Conservation (phyloP, 75 land plant genomes). For the Pinus albicaulis region DNA sequence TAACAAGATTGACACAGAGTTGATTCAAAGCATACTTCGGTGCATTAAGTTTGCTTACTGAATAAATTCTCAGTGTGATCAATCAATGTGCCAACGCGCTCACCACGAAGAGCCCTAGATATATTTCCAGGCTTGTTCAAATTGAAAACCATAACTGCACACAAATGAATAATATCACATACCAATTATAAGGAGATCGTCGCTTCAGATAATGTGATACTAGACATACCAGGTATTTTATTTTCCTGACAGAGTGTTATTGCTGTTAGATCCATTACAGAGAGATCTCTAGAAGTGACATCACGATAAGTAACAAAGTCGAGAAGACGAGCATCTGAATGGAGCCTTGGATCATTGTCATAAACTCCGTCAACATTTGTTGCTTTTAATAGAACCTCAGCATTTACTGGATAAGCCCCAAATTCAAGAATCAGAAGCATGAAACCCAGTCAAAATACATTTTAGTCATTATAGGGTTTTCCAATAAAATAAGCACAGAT, state of each 20-base stretch:
- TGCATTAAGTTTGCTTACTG: not conserved
- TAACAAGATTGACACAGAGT: not conserved
- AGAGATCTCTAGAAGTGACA: slow-evolving; percentile 78
- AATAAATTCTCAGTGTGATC: slow-evolving; percentile 16
- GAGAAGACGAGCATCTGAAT: slow-evolving; percentile 69
- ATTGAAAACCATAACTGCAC: slow-evolving; percentile 95
- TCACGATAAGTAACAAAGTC: slow-evolving; percentile 80
- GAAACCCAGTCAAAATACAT: not conserved
- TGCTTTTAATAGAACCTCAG: slow-evolving; percentile 92
- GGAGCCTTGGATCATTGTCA: slow-evolving; percentile 77
- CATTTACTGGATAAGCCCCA: slow-evolving; percentile 70
- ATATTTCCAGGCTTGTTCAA: slow-evolving; percentile 82
- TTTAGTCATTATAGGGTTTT: not conserved
- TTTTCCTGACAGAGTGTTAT: slow-evolving; percentile 97
- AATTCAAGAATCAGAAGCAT: slow-evolving; percentile 1
- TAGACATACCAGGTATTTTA: slow-evolving; percentile 74
- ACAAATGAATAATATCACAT: not conserved
- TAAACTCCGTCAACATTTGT: slow-evolving; percentile 98
- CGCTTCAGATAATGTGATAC: not conserved
- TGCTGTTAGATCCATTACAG: slow-evolving; percentile 97
- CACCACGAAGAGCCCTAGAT: slow-evolving; percentile 76
- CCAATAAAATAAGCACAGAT: not conserved
- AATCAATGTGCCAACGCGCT: slow-evolving; percentile 83
- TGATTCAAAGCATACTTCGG: not conserved
- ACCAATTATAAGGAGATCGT: slow-evolving; percentile 1